Conservation (phyloP, 495 filamentous ascomycete species). For the Trichoderma asperelloides region DNA sequence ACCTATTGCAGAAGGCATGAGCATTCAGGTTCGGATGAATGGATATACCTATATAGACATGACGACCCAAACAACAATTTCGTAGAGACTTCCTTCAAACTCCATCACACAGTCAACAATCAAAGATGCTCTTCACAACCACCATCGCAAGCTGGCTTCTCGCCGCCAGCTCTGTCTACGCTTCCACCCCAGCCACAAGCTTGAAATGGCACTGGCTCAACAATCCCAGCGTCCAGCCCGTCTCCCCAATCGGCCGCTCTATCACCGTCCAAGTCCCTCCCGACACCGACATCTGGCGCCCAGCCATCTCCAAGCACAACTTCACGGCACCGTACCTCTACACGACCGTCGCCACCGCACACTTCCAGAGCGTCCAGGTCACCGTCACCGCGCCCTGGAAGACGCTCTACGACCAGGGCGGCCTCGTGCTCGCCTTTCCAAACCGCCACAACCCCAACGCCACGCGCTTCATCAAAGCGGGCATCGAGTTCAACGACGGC, state of each 20-base stretch:
- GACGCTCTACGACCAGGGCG: conserved; percentile 3
- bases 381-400: not conserved
- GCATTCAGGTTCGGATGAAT: not conserved
- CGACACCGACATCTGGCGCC: not conserved
- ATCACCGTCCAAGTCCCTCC: not conserved
- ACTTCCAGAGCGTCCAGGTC: not conserved
- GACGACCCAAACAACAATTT: not conserved
- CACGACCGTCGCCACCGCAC: not conserved
- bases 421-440: not conserved
- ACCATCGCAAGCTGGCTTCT: not conserved
- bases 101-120: not conserved
- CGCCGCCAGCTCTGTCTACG: conserved; percentile 14
- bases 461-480: not conserved
- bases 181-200: conserved; percentile 12
- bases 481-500: not conserved
- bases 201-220: not conserved
- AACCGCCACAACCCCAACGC: not conserved
- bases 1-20: not conserved
- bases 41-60: not conserved
- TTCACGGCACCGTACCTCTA: not conserved
- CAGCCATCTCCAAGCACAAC: not conserved
- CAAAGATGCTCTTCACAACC: not conserved
- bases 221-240: not conserved
- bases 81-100: not conserved
- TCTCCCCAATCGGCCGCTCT: not conserved